Conservation (phyloP, 2,329 filamentous ascomycete genomes). For the Neofusicoccum sp. region DNA sequence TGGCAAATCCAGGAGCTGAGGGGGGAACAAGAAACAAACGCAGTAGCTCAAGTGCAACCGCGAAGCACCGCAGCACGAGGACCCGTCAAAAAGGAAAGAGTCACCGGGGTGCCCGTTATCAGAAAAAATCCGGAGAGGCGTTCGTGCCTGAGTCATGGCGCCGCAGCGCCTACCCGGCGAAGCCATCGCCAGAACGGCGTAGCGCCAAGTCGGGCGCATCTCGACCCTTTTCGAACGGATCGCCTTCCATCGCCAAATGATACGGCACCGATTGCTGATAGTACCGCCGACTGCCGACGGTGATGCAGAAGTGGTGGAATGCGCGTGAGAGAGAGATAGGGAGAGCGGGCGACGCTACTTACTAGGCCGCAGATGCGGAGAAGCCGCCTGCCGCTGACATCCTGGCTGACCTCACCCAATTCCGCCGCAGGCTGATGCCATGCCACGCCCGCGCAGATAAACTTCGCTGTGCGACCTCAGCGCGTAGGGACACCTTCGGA, state of each 20-base stretch:
- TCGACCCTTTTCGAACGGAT: neutral
- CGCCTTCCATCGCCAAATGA: neutral
- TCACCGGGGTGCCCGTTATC: neutral
- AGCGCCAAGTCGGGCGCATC: neutral
- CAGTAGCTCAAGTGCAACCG: too few relatives aligned
- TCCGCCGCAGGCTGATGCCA: too few relatives aligned
- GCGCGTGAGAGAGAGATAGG: too few relatives aligned
- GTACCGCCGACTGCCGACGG: neutral
- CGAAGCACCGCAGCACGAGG: too few relatives aligned
- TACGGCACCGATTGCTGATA: neutral
- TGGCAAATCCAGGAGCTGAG: neutral
- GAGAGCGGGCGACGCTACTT: too few relatives aligned
- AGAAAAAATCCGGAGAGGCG: neutral
- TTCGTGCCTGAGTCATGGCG: slow-evolving; percentile 14
- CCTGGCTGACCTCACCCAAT: too few relatives aligned
- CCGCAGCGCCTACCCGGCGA: too few relatives aligned
- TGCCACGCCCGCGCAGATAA: neutral
- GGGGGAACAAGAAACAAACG: too few relatives aligned
- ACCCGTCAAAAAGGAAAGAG: neutral
- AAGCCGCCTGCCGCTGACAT: too few relatives aligned
- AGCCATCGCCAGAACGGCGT: neutral
- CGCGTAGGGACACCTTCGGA: too few relatives aligned
- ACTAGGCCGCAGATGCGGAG: too few relatives aligned
- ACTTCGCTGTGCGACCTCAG: neutral
- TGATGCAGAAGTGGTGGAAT: too few relatives aligned